Evolutionary conservation across 495 filamentous ascomycete genomes (phyloP).

Genomic region (Cairneyella variabilis): DNA sequence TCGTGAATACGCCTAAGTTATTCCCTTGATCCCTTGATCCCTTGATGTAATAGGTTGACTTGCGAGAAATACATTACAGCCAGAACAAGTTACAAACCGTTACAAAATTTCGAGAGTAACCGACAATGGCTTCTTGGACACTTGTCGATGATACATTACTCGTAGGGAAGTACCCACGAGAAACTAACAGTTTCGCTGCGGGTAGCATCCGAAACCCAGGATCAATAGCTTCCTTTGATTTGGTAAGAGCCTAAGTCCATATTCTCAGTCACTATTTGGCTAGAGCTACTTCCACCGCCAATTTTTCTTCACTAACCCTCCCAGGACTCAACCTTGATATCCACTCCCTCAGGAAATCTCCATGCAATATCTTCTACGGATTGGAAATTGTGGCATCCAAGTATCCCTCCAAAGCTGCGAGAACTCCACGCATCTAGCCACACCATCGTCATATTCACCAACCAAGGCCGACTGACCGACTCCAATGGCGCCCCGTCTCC

Average conservation of each 20-base stretch:
- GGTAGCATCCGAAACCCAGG: not conserved
- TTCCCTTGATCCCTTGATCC: too few species aligned
- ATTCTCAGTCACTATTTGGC: not conserved
- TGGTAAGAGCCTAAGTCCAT: not conserved
- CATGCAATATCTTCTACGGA: not conserved
- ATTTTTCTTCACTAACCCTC: not conserved
- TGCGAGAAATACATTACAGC: too few species aligned
- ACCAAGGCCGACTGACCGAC: not conserved
- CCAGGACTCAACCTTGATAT: not conserved
- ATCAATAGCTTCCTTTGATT: not conserved
- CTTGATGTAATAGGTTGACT: too few species aligned
- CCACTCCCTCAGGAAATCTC: not conserved
- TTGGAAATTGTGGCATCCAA: not conserved
- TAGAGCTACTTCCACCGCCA: too few species aligned
- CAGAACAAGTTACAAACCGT: too few species aligned
- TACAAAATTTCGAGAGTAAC: too few species aligned
- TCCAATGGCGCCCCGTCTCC: not conserved
- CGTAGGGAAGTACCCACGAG: not conserved
- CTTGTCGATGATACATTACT: not conserved
- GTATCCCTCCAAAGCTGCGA: not conserved
- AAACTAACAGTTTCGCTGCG: not conserved
- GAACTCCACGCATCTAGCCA: not conserved
- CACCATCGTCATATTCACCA: not conserved
- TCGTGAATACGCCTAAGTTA: too few species aligned
- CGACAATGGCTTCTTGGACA: too few species aligned